These are phyloP conservation scores for Afroboletus lepidellus DNA, from an alignment of 1,284 basidiomycete species.

Conservation along the genomic window DNA sequence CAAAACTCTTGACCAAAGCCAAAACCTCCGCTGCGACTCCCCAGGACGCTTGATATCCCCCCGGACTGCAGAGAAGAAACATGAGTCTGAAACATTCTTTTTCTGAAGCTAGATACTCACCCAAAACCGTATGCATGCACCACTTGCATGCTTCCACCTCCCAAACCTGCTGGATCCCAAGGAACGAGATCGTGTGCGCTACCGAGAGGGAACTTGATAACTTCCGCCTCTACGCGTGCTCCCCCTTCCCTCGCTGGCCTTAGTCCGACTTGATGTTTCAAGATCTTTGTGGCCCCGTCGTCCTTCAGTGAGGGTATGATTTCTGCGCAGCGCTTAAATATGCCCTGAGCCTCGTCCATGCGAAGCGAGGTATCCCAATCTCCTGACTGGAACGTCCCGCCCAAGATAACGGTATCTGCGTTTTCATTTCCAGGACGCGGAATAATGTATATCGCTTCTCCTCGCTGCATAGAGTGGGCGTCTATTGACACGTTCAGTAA, in stretches of 20 bases:
- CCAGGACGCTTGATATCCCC: constrained; percentile 57
- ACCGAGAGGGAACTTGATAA: constrained; percentile 39
- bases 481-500: constrained; percentile 12
- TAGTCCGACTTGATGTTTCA: constrained; percentile 62
- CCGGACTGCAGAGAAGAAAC: constrained; percentile 34
- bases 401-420: constrained; percentile 46
- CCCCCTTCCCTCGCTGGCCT: constrained; percentile 59
- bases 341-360: constrained; percentile 41
- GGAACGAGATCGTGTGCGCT: constrained; percentile 31
- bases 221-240: constrained; percentile 55
- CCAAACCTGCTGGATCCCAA: constrained; percentile 18
- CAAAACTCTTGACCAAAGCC: constrained; percentile 26
- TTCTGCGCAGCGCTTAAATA: constrained; percentile 44
- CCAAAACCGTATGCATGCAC: constrained; percentile 70
- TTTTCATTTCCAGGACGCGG: constrained; percentile 42
- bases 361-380: constrained; percentile 51
- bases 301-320: constrained; percentile 40
- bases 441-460: constrained; percentile 49
- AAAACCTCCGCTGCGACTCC: constrained; percentile 48
- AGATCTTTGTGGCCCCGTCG: constrained; percentile 41
- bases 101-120: constrained; percentile 29
- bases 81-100: constrained; percentile 1
- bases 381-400: constrained; percentile 51
- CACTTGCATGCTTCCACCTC: constrained; percentile 40
- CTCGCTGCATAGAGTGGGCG: constrained; percentile 13